These are phyloP conservation scores for Ustilago shanxiensis DNA, from an alignment of 1,284 basidiomycete genomes.

Conservation along the genomic window DNA sequence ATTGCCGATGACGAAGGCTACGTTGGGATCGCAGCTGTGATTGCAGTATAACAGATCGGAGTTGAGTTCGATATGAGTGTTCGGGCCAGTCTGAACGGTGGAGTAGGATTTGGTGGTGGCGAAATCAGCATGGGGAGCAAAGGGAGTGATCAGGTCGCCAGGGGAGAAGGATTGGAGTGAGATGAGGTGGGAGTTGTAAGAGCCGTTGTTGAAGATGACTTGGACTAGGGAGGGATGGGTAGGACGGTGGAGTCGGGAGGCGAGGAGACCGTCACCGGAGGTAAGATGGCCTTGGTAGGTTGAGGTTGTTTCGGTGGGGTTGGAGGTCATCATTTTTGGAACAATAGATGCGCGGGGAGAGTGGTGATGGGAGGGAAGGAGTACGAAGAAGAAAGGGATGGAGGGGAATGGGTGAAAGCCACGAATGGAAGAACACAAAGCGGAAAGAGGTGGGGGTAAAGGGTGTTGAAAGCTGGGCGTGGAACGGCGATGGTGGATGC, in stretches of 20 bases:
- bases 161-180: slow-evolving; percentile 40
- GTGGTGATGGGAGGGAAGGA: neutral
- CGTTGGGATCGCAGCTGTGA: slow-evolving; percentile 65
- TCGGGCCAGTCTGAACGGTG: slow-evolving; percentile 59
- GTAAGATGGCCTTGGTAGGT: slow-evolving; percentile 60
- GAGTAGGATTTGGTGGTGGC: slow-evolving; percentile 50
- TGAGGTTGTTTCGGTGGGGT: slow-evolving; percentile 5
- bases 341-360: too few species aligned
- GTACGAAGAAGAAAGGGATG: neutral
- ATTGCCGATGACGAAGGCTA: slow-evolving; percentile 49
- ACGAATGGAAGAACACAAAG: slow-evolving; percentile 7
- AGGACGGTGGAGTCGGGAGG: slow-evolving; percentile 46
- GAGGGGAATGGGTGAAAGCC: slow-evolving; percentile 1
- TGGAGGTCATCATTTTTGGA: slow-evolving; percentile 31
- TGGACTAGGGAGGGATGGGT: slow-evolving; percentile 59
- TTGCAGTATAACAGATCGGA: slow-evolving; percentile 67
- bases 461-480: too few species aligned
- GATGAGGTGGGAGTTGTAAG: slow-evolving; percentile 63
- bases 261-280: slow-evolving; percentile 53
- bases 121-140: slow-evolving; percentile 47
- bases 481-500: too few species aligned
- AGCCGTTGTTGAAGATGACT: slow-evolving; percentile 63
- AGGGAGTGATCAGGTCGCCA: slow-evolving; percentile 52
- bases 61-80: slow-evolving; percentile 63
- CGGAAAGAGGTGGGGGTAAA: neutral